Conservation (phyloP, 139 green algal genomes). For the Nannochloris sp. region DNA sequence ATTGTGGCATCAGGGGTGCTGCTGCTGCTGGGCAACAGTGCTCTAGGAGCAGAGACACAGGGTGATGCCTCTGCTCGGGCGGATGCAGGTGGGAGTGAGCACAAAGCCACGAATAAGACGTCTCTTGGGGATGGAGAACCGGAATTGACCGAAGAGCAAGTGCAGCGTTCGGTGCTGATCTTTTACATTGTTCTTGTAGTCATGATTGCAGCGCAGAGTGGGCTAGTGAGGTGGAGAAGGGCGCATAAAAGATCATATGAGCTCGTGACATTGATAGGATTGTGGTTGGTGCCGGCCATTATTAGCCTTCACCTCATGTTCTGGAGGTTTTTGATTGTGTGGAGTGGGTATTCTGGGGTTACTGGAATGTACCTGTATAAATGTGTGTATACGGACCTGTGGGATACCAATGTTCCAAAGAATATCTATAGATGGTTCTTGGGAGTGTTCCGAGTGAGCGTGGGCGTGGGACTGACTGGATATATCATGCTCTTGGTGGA, state of each 20-base stretch:
- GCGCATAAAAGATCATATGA: conserved; percentile 68
- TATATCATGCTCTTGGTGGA: conserved; percentile 64
- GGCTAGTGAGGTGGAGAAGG: conserved; percentile 66
- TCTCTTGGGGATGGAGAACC: conserved; percentile 1
- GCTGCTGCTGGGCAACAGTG: too few species aligned
- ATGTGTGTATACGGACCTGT: conserved; percentile 35
- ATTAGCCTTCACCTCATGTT: conserved; percentile 46
- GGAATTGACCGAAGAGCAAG: conserved; percentile 17
- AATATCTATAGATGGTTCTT: conserved; percentile 74
- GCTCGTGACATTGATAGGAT: conserved; percentile 64
- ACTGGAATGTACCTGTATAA: conserved; percentile 54
- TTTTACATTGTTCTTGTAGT: conserved; percentile 30
- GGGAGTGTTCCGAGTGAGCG: conserved; percentile 38
- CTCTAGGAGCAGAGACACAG: too few species aligned
- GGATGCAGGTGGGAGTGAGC: too few species aligned
- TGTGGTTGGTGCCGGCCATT: conserved; percentile 76
- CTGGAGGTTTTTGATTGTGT: conserved; percentile 69
- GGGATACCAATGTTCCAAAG: conserved; percentile 48
- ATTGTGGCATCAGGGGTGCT: too few species aligned
- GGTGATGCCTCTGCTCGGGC: too few species aligned
- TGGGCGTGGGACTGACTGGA: conserved; percentile 48
- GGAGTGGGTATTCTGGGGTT: conserved; percentile 47
- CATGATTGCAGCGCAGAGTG: conserved; percentile 47
- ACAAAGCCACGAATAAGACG: too few species aligned
- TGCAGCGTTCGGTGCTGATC: conserved; percentile 19